phyloP scores from a whole-genome alignment of 2,329 filamentous ascomycete genomes.

The Camillea tinctor region DNA sequence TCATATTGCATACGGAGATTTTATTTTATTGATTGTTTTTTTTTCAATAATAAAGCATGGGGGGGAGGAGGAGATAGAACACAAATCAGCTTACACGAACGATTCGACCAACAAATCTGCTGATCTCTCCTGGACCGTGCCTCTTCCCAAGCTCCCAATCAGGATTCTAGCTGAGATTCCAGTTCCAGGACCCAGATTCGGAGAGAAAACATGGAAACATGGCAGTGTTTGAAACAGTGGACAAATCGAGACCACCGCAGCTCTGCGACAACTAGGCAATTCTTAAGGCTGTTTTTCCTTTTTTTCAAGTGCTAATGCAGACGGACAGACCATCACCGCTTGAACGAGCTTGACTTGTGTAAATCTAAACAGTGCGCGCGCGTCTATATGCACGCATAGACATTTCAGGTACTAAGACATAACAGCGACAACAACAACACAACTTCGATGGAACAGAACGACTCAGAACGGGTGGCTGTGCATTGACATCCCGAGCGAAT shows the following conservation, averaged over 20 bases:
- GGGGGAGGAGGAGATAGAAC: too few relatives aligned
- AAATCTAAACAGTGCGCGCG: too few relatives aligned
- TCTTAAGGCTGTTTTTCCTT: too few relatives aligned
- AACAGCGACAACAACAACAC: too few relatives aligned
- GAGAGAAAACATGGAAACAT: not conserved
- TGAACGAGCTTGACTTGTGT: too few relatives aligned
- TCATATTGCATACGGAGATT: not conserved
- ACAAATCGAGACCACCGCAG: not conserved
- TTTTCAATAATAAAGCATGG: not conserved
- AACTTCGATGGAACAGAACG: too few relatives aligned
- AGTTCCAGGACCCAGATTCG: not conserved
- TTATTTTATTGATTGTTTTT: not conserved
- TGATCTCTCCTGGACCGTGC: not conserved
- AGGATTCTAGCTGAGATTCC: not conserved
- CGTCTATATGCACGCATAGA: too few relatives aligned
- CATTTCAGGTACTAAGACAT: too few relatives aligned
- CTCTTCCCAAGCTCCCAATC: not conserved
- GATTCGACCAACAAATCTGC: not conserved
- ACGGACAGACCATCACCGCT: too few relatives aligned
- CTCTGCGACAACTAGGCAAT: not conserved
- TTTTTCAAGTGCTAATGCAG: too few relatives aligned
- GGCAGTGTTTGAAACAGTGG: not conserved
- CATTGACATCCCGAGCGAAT: not conserved
- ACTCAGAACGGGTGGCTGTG: not conserved
- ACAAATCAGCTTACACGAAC: too few relatives aligned